Conservation (phyloP, 495 filamentous ascomycete genomes). For the Aspergillus saccharolyticus region DNA sequence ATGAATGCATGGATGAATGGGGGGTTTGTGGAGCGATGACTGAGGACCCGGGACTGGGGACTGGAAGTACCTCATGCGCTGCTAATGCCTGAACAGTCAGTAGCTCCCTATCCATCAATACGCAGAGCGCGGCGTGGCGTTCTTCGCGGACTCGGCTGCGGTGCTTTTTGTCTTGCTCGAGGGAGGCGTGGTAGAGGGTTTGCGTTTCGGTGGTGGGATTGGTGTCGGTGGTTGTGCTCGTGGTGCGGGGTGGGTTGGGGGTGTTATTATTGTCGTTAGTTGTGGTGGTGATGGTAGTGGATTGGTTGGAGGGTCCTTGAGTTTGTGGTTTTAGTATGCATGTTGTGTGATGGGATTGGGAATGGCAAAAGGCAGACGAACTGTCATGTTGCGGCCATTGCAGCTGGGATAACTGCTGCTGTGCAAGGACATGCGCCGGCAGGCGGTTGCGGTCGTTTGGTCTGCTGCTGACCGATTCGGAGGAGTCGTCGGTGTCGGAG, state of each 20-base stretch:
- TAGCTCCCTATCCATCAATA: constrained; percentile 34
- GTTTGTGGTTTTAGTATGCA: too few species aligned
- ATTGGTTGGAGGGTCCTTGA: neutral
- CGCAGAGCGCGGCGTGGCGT: constrained; percentile 31
- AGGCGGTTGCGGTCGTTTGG: neutral
- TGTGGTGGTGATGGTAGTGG: constrained; percentile 8
- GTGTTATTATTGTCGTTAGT: too few species aligned
- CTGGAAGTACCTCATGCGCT: constrained; percentile 24
- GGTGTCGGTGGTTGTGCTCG: constrained; percentile 16
- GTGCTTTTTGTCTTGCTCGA: constrained; percentile 18
- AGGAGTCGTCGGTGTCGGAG: neutral
- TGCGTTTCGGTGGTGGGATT: neutral
- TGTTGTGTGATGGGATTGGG: too few species aligned
- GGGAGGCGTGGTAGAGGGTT: constrained; percentile 7
- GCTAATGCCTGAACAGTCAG: constrained; percentile 33
- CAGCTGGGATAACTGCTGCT: neutral
- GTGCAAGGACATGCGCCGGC: neutral
- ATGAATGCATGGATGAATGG: neutral
- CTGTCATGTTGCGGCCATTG: neutral
- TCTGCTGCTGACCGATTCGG: neutral
- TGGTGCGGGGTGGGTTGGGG: too few species aligned
- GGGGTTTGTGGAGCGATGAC: neutral
- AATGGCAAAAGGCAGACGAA: neutral
- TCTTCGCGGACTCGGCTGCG: constrained; percentile 30
- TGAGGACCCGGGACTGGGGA: too few species aligned